Base-by-base conservation (phyloP, 1,139 yeast species). In the Waltiozyma sp. region DNA sequence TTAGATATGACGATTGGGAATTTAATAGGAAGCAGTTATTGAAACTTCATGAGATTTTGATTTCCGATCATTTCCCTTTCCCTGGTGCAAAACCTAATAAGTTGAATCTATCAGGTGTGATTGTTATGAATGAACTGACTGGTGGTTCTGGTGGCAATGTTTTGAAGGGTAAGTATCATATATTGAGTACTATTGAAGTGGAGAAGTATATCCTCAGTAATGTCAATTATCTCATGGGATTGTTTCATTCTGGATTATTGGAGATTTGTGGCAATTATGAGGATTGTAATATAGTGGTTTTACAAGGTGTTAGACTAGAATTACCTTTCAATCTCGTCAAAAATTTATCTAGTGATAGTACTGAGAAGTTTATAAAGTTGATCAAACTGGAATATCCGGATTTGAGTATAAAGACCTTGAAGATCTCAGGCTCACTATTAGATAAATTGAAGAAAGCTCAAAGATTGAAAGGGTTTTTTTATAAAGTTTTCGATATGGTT, bases 161-260 rank as follows among this genome's bases (percentile, higher is more conserved):
- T 60, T 85, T 86, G 2, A 62, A 78, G 1, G 89, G 88, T 0
- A 87, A 88, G 1, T 64, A 80, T 16, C 87, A 81, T 51, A 68
- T 75, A 40, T 63, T 77, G n/a, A 57, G 75, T 2, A 61, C 69
- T 14, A 64, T 66, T 9, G 69, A 75, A 5, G 79, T 87, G 87
- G 58, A 63, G 11, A 66, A 69, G 23, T 53, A 69, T 38, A 49
- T 79, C 37, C 65, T 67, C 48, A 70, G 73, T 24, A 68, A 80
- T 45, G 46, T 70, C 8, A 50, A 69, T 38, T 64, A 73, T 2
- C 78, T 80, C 26, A 56, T 77, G 40, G 71, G 71, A 43, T 58
- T 82, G 31, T 62, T 81, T 35, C 67, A 77, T 2, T 69, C 72
- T 31, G 87, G 87, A 1, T 65, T 81, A 43, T 57, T 81, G 34